phyloP scores from a whole-genome alignment of 1,139 yeast species.

The Debaryomyces subglobosus region DNA sequence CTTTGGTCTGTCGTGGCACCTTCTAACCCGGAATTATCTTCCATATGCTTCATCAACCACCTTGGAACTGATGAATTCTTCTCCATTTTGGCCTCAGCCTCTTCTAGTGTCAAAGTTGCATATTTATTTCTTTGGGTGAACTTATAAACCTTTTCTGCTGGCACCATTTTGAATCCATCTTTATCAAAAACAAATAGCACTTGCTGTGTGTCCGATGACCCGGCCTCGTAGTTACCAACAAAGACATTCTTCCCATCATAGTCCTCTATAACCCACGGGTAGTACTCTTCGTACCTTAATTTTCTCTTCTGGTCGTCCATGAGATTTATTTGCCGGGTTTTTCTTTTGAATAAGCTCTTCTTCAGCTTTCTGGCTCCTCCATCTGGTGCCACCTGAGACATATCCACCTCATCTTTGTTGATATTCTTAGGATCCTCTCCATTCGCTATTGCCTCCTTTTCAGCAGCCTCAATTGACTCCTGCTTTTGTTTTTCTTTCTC shows the following conservation, averaged over 20 bases:
- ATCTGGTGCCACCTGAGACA: constrained; percentile 86
- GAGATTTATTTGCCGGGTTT: constrained; percentile 81
- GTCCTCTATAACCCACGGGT: constrained; percentile 98
- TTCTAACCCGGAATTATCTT: constrained; percentile 55
- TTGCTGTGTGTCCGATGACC: constrained; percentile 77
- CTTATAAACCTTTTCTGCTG: constrained; percentile 90
- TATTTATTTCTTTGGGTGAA: constrained; percentile 93
- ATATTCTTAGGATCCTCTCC: constrained; percentile 24
- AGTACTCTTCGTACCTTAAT: constrained; percentile 90
- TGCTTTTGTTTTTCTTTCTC: constrained; percentile 36
- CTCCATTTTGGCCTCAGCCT: constrained; percentile 95
- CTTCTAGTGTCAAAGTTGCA: constrained; percentile 91
- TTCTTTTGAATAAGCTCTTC: constrained; percentile 67
- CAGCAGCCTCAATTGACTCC: constrained; percentile 25
- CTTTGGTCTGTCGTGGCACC: constrained; percentile 50
- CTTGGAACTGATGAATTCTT: constrained; percentile 79
- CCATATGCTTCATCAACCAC: constrained; percentile 94
- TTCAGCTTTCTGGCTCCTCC: constrained; percentile 82
- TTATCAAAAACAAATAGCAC: constrained; percentile 84
- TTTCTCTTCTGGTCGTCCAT: constrained; percentile 82
- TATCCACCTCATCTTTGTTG: constrained; percentile 41
- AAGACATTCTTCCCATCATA: constrained; percentile 91
- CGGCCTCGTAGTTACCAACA: constrained; percentile 97
- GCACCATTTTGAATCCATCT: constrained; percentile 90
- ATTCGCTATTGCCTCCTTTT: constrained; percentile 21